Percentiles rank a stretch among this genome's conserved stretches.
Conservation (phyloP, 1,284 basidiomycete species). For the Trichosporon sp. region DNA sequence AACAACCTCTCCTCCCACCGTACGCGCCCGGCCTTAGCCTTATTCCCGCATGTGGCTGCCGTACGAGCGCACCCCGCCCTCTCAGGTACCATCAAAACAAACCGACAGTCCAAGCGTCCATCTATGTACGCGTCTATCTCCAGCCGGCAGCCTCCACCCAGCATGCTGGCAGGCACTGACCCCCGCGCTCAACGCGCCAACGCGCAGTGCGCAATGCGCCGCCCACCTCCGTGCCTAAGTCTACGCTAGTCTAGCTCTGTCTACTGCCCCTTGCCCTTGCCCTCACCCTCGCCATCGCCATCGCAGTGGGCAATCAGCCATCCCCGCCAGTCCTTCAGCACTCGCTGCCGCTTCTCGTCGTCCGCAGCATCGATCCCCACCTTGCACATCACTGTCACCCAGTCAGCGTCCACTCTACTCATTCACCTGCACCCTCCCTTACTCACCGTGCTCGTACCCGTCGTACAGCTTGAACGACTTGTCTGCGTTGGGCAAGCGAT, state of each 20-base stretch:
- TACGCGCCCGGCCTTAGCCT: background rate
- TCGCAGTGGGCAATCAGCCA: conserved; percentile 46
- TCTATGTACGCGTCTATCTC: background rate
- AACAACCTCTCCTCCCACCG: background rate
- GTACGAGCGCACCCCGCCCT: background rate
- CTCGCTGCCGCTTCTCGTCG: conserved; percentile 48
- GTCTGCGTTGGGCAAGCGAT: conserved; percentile 45
- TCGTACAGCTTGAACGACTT: conserved; percentile 52
- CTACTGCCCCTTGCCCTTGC: background rate
- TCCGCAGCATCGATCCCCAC: conserved; percentile 48
- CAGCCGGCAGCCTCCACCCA: too few relatives aligned
- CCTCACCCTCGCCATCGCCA: background rate
- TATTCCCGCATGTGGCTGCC: background rate
- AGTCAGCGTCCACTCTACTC: background rate
- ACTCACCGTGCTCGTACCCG: conserved; percentile 53
- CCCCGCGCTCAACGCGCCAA: background rate
- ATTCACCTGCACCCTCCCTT: background rate
- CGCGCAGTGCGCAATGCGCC: background rate
- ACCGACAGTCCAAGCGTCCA: background rate
- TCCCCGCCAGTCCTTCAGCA: conserved; percentile 46
- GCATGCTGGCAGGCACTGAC: background rate
- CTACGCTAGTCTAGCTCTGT: background rate
- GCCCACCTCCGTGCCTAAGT: background rate
- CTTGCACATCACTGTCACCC: conserved; percentile 43
- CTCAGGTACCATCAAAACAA: conserved; percentile 3